phyloP scores from a whole-genome alignment of 371 early-diverging fungal species.

The Haplosporangium sp. region DNA sequence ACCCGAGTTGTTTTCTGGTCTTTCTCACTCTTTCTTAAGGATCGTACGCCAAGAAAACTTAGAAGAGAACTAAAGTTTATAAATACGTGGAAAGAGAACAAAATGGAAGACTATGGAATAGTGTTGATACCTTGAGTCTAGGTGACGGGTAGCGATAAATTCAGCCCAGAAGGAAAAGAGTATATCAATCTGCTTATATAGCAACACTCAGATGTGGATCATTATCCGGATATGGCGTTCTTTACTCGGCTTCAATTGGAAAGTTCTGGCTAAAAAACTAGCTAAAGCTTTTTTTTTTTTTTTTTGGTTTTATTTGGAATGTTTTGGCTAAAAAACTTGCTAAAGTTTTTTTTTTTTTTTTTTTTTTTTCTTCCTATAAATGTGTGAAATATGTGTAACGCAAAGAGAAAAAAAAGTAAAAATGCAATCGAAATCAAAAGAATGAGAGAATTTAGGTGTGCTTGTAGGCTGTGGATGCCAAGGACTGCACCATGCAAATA shows the following conservation, averaged over 20 bases:
- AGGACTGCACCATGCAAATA: too few relatives aligned
- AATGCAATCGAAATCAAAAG: background rate
- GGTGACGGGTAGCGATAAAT: background rate
- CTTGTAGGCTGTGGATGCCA: too few relatives aligned
- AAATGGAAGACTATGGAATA: slow-evolving; percentile 1
- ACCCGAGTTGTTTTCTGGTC: too few relatives aligned
- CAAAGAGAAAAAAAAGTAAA: background rate
- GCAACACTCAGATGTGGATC: background rate
- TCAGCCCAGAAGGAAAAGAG: background rate
- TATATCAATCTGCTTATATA: background rate
- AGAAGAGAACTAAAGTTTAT: background rate
- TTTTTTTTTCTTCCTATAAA: too few relatives aligned
- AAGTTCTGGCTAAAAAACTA: background rate
- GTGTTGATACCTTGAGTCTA: background rate
- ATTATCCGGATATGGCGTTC: background rate
- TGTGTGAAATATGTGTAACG: background rate
- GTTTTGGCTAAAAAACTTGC: background rate
- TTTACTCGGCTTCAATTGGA: background rate
- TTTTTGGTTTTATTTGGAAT: background rate
- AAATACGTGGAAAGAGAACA: background rate
- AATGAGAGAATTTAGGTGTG: background rate
- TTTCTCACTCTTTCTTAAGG: background rate
- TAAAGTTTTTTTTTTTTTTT: too few relatives aligned
- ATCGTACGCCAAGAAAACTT: background rate
- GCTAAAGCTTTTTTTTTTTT: too few relatives aligned